A percentile compares a stretch with the other conserved stretches of the same genome.
Evolutionary conservation across 106 monocot genomes (phyloP).

Genomic region (Allium sativum): DNA sequence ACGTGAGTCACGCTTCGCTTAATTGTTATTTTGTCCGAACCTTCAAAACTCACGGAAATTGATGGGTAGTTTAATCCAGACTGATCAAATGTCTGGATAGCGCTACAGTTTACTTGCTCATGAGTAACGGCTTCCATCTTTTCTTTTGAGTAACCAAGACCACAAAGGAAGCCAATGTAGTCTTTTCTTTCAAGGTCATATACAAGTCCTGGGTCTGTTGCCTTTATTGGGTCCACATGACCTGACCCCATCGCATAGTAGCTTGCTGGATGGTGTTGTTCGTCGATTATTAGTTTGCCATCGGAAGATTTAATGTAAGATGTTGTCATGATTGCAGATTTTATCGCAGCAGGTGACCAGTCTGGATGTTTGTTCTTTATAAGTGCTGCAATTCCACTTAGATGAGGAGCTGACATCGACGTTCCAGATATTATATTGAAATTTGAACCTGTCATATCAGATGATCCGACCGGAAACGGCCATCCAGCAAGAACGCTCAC

Average conservation of each 20-base stretch:
- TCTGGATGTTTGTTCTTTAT: slow-evolving; percentile 31
- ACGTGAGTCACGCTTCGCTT: slow-evolving; percentile 31
- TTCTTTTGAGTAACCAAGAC: slow-evolving; percentile 6
- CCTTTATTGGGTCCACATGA: slow-evolving; percentile 38
- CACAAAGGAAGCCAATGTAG: slow-evolving; percentile 38
- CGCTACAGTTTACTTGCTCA: slow-evolving; percentile 5
- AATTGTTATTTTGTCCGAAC: not conserved
- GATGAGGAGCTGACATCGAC: slow-evolving; percentile 51
- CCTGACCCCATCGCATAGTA: slow-evolving; percentile 29
- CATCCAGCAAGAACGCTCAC: slow-evolving; percentile 36
- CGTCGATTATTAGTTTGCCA: slow-evolving; percentile 19
- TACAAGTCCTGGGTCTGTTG: slow-evolving; percentile 39
- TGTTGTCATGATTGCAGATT: slow-evolving; percentile 57
- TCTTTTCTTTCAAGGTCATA: slow-evolving; percentile 24
- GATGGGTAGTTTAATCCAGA: slow-evolving; percentile 44
- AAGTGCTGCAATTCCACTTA: slow-evolving; percentile 40
- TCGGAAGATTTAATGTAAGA: slow-evolving; percentile 5
- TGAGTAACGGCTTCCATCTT: slow-evolving; percentile 8
- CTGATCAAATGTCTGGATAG: slow-evolving; percentile 2
- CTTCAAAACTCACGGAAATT: slow-evolving; percentile 4
- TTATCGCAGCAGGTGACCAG: slow-evolving; percentile 58
- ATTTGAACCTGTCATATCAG: not conserved
- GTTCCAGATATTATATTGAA: slow-evolving; percentile 34
- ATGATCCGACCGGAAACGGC: not conserved
- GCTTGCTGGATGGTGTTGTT: slow-evolving; percentile 12